Evolutionary conservation across 2,329 filamentous ascomycete species (phyloP), one percentile per base, ranked within the genome.

Genomic region (Albophoma yamanashiensis): DNA sequence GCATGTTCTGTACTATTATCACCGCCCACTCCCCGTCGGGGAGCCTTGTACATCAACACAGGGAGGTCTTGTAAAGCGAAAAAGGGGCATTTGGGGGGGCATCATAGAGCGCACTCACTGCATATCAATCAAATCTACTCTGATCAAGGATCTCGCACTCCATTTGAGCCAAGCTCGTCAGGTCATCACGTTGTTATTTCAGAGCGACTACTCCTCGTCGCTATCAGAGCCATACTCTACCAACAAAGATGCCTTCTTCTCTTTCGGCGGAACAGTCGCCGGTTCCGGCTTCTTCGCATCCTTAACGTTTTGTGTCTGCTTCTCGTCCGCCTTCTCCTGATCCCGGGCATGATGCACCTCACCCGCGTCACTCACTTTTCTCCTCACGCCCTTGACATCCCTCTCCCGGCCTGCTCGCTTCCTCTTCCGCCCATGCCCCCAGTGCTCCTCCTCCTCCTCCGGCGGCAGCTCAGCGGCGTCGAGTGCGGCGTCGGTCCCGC

Each of bases 211-310:
- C 69, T 81, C 78, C 52, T 80, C 79, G 22, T 77, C 67, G 43
- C 65, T 65, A 40, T 71, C 82, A 1, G 82, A 86, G 6, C 78
- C 82, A 63, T 86, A 86, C 60, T 75, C 77, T 15, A 85, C 82
- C 45, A 86, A 67, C 0, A 75, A 76, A 55, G 77, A 43, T 8
- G 62, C 55, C 64, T 67, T 68, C 64, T 67, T 67, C 61, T 65
- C 61, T 11, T 64, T 62, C 53, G n/a, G 15, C 56, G 25, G 7
- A n/a, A 14, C 39, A 12, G 12, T 34, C 6, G 9, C 57, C 22
- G 14, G 17, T 25, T 22, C 9, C 20, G 43, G 17, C 57, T 45
- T 6, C 20, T 31, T 36, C 17, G 6, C 43, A 7, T n/a, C 17
- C 50, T 62, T 22, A 53, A 56, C 56, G 47, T 53, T 34, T 39